A percentile compares a stretch with the other conserved stretches of the same genome.
phyloP scores from a whole-genome alignment of 345 rosid species.

The Ceriops tagal region DNA sequence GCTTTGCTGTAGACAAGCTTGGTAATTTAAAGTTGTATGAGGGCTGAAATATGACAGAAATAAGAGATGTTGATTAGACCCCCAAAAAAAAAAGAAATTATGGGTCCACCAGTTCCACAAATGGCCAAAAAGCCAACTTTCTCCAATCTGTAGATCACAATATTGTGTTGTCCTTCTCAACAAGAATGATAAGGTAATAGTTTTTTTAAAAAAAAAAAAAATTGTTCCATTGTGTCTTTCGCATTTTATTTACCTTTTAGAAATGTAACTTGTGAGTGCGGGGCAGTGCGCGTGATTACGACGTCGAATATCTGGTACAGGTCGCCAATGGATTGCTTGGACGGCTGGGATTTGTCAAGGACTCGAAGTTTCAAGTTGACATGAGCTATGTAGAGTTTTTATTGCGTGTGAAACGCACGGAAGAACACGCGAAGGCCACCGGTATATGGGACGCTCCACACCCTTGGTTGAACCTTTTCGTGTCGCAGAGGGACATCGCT shows the following conservation, averaged over 20 bases:
- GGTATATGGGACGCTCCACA: conserved; percentile 89
- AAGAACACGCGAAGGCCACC: conserved; percentile 50
- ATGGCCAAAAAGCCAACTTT: conserved; percentile 49
- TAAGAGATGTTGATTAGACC: background rate
- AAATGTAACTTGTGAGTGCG: too few species aligned
- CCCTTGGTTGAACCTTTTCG: conserved; percentile 90
- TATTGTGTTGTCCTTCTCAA: background rate
- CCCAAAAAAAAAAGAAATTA: background rate
- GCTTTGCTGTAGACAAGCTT: too few species aligned
- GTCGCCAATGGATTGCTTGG: conserved; percentile 45
- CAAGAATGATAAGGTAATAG: too few species aligned
- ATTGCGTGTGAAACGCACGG: conserved; percentile 61
- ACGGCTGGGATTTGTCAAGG: conserved; percentile 45
- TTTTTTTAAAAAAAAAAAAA: background rate
- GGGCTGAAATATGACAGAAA: conserved; percentile 20
- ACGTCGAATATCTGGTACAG: conserved; percentile 18
- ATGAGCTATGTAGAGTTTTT: conserved; percentile 65
- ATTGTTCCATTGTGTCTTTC: background rate
- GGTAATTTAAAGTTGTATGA: background rate
- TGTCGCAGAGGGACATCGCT: conserved; percentile 53
- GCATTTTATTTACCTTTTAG: too few species aligned
- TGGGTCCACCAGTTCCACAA: conserved; percentile 52
- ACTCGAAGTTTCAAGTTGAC: conserved; percentile 57
- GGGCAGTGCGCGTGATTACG: conserved; percentile 28
- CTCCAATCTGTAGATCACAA: conserved; percentile 30